phyloP scores from a whole-genome alignment of 352 stramenopile species.

The Phytophthora boehmeriae region DNA sequence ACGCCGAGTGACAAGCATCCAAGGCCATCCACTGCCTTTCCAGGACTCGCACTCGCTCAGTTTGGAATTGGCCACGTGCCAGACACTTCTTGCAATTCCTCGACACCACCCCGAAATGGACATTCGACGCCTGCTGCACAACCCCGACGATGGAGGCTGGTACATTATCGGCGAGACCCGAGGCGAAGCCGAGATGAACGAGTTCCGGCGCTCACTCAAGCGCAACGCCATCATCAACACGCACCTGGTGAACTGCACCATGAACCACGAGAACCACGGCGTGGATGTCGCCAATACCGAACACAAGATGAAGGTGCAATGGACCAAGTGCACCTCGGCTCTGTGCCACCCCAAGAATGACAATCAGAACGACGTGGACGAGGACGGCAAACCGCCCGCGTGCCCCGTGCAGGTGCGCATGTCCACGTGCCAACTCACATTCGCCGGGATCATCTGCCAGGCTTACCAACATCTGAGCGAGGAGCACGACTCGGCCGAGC shows the following conservation, averaged over 20 bases:
- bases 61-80: constrained; percentile 27
- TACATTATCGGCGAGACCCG: constrained; percentile 81
- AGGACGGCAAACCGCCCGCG: constrained; percentile 38
- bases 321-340: constrained; percentile 82
- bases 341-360: constrained; percentile 75
- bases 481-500: constrained; percentile 77
- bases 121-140: constrained; percentile 76
- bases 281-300: constrained; percentile 46
- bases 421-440: constrained; percentile 84
- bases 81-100: background rate
- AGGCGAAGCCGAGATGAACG: constrained; percentile 71
- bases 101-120: constrained; percentile 49
- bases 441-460: constrained; percentile 72
- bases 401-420: constrained; percentile 82
- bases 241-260: constrained; percentile 83
- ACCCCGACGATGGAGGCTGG: constrained; percentile 78
- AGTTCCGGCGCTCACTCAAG: constrained; percentile 79
- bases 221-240: constrained; percentile 88
- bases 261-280: constrained; percentile 69
- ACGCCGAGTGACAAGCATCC: constrained; percentile 12
- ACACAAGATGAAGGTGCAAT: constrained; percentile 88
- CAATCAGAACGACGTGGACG: constrained; percentile 31
- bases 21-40: constrained; percentile 22
- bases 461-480: constrained; percentile 80
- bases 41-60: constrained; percentile 8